Conservation (phyloP, 192 early-diverging fungal species). For the Funneliformis mosseae region DNA sequence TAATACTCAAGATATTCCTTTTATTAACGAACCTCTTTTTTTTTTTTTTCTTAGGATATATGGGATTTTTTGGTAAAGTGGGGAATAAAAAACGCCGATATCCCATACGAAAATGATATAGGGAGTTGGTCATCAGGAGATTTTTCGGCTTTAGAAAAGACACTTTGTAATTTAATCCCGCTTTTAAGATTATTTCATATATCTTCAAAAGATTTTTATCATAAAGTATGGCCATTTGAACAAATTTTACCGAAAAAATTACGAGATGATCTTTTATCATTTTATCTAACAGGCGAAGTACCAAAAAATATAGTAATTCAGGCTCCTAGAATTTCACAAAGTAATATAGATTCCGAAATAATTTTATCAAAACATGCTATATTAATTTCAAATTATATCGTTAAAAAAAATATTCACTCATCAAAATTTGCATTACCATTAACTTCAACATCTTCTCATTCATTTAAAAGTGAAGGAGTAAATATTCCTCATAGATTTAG, state of each 20-base stretch:
- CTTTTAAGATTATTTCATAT: not conserved
- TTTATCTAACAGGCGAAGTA: not conserved
- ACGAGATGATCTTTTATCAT: not conserved
- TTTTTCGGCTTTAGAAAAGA: not conserved
- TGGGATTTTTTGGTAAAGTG: conserved; percentile 2
- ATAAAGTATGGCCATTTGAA: conserved; percentile 24
- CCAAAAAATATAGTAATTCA: not conserved
- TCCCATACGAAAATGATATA: not conserved
- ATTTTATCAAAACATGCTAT: conserved; percentile 12
- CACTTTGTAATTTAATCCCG: conserved; percentile 4
- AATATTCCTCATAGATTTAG: not conserved
- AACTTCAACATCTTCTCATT: not conserved
- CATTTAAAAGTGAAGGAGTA: not conserved
- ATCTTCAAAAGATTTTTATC: conserved; percentile 25
- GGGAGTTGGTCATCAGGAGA: not conserved
- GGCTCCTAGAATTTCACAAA: not conserved
- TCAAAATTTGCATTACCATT: not conserved
- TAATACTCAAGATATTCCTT: not conserved
- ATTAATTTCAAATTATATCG: conserved; percentile 11
- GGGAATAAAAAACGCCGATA: not conserved
- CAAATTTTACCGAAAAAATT: not conserved
- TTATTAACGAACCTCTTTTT: not conserved
- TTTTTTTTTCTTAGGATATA: conserved; percentile 11
- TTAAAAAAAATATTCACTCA: not conserved
- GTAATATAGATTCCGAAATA: conserved; percentile 4